A percentile compares a stretch with the other conserved stretches of the same genome.
Evolutionary conservation across 139 green algal genomes (phyloP).

Genomic region (Zygnema circumcarinatum): DNA sequence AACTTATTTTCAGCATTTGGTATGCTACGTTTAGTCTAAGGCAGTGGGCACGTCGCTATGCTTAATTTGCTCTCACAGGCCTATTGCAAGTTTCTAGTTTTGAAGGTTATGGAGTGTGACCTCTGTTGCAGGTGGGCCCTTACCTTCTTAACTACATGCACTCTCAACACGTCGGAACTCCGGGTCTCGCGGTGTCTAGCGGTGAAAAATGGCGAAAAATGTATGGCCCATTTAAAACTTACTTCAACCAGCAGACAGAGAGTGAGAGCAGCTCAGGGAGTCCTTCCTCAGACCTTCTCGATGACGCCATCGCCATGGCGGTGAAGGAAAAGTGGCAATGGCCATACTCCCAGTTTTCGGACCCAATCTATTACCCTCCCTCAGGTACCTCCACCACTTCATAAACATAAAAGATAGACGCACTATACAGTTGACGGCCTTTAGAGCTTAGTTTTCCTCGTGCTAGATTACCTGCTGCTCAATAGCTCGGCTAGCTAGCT

Average conservation of each 20-base stretch:
- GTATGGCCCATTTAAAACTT: conserved; percentile 36
- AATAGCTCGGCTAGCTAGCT: too few species aligned
- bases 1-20: background rate
- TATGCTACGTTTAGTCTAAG: background rate
- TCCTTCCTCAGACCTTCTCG: background rate
- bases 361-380: background rate
- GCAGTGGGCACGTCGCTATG: too few species aligned
- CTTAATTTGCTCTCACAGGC: background rate
- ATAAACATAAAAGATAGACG: too few species aligned
- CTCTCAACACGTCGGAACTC: conserved; percentile 27
- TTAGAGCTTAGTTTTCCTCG: background rate
- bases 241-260: conserved; percentile 22
- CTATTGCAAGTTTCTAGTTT: background rate
- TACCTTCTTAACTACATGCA: conserved; percentile 49
- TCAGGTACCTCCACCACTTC: too few species aligned
- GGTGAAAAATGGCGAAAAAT: conserved; percentile 27
- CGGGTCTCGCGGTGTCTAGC: background rate
- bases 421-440: too few species aligned
- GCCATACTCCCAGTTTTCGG: conserved; percentile 13
- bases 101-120: background rate
- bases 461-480: background rate
- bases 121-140: conserved; percentile 17
- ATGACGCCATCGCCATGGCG: background rate
- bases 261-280: background rate
- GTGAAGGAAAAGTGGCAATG: conserved; percentile 27